These are phyloP conservation scores for Fusarium euwallaceae DNA, from an alignment of 2,329 filamentous ascomycete species.

Conservation along the genomic window DNA sequence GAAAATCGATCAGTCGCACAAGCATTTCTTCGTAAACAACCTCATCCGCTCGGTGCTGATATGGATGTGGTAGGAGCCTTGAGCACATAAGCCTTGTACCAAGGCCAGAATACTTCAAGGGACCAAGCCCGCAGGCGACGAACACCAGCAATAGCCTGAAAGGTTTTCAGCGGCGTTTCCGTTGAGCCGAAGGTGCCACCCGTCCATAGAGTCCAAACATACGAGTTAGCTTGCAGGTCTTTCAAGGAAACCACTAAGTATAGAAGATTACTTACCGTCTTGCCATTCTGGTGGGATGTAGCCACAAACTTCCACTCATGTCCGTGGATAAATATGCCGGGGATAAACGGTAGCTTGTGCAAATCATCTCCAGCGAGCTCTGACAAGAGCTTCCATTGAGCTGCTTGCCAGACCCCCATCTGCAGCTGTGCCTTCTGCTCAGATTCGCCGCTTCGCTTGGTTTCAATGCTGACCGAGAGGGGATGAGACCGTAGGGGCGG, in stretches of 20 bases:
- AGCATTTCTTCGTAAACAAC: too few relatives aligned
- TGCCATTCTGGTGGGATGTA: background rate
- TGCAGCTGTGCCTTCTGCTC: background rate
- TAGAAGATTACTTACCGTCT: background rate
- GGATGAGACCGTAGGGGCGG: background rate
- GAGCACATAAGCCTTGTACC: conserved; percentile 8
- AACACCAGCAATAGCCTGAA: conserved; percentile 6
- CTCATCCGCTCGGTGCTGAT: too few relatives aligned
- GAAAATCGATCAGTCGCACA: too few relatives aligned
- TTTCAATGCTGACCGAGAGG: conserved; percentile 16
- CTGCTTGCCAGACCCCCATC: conserved; percentile 17
- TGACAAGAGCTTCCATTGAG: conserved; percentile 10
- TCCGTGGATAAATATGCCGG: background rate
- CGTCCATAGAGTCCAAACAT: conserved; percentile 12
- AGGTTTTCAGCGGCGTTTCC: background rate
- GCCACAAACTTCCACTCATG: conserved; percentile 9
- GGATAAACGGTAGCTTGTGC: conserved; percentile 2
- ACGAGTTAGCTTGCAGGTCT: too few relatives aligned
- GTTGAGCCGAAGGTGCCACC: conserved; percentile 3
- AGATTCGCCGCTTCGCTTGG: background rate
- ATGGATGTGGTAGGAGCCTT: background rate
- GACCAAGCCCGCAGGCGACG: background rate
- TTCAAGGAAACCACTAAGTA: background rate
- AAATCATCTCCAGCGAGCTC: background rate
- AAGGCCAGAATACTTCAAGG: conserved; percentile 8